Conservation (phyloP, 768 basidiomycete species). For the Suillus discolor region DNA sequence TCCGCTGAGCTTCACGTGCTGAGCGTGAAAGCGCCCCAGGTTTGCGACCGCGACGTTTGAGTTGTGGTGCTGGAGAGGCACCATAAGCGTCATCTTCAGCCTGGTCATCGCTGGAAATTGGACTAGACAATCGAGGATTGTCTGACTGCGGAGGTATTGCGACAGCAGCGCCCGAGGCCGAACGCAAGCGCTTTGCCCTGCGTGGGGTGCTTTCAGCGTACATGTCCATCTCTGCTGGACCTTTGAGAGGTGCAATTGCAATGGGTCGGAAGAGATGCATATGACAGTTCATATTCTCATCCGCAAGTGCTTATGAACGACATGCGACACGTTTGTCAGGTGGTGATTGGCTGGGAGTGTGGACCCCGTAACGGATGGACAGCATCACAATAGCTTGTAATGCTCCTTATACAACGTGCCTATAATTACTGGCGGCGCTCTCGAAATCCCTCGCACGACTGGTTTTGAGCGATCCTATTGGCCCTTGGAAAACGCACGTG, state of each 20-base stretch:
- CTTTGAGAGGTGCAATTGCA: constrained; percentile 21
- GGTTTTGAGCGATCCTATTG: constrained; percentile 21
- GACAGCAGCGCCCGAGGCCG: constrained; percentile 20
- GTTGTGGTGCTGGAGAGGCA: constrained; percentile 25
- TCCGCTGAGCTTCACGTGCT: constrained; percentile 84
- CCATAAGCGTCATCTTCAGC: constrained; percentile 31
- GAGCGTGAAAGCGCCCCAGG: constrained; percentile 72
- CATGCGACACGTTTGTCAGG: constrained; percentile 5
- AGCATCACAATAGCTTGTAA: not conserved
- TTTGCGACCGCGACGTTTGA: constrained; percentile 71
- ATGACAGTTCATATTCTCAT: not conserved
- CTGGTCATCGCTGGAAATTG: constrained; percentile 21
- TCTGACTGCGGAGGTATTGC: constrained; percentile 4
- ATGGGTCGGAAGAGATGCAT: constrained; percentile 28
- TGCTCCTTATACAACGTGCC: constrained; percentile 16
- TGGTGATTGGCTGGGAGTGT: constrained; percentile 6
- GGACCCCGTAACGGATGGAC: constrained; percentile 1
- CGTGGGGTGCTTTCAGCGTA: constrained; percentile 46
- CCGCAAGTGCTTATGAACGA: constrained; percentile 8
- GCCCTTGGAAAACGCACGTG: constrained; percentile 8
- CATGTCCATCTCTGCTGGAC: constrained; percentile 20
- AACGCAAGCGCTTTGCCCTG: constrained; percentile 44
- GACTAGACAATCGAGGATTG: constrained; percentile 7
- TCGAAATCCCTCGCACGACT: constrained; percentile 16
- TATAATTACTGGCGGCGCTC: constrained; percentile 4